A percentile compares a stretch with the other conserved stretches of the same genome.
phyloP scores from a whole-genome alignment of 768 basidiomycete species.

The Termitomyces sp. region DNA sequence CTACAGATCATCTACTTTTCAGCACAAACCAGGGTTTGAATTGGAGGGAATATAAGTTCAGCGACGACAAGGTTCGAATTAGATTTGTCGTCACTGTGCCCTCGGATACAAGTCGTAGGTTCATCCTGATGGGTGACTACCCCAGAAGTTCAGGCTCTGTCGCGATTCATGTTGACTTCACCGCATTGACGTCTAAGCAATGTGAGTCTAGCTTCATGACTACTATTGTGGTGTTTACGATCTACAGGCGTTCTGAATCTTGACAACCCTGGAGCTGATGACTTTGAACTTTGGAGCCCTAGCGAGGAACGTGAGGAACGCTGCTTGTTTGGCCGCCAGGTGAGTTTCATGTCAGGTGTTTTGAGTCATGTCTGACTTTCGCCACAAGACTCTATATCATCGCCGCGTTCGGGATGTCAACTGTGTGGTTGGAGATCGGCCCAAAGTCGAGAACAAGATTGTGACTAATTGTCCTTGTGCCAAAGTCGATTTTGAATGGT shows the following conservation, averaged over 20 bases:
- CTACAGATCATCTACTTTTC: conserved; percentile 86
- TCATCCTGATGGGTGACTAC: conserved; percentile 76
- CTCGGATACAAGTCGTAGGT: conserved; percentile 84
- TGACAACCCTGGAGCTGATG: conserved; percentile 77
- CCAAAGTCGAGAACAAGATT: conserved; percentile 47
- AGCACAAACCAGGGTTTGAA: conserved; percentile 84
- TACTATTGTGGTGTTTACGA: conserved; percentile 3
- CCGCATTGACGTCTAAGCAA: conserved; percentile 64
- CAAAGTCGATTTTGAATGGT: conserved; percentile 92
- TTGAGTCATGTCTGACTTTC: background rate
- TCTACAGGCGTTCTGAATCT: conserved; percentile 60
- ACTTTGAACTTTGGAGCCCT: conserved; percentile 97
- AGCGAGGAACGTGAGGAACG: conserved; percentile 82
- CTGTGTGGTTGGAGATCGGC: conserved; percentile 78
- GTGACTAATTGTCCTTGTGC: conserved; percentile 74
- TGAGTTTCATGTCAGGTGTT: conserved; percentile 22
- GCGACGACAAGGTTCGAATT: conserved; percentile 69
- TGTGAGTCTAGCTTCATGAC: conserved; percentile 49
- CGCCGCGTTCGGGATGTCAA: conserved; percentile 76
- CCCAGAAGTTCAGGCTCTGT: conserved; percentile 49
- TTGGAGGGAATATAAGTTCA: conserved; percentile 88
- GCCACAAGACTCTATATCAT: conserved; percentile 78
- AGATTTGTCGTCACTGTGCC: conserved; percentile 82
- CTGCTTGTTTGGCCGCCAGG: conserved; percentile 92
- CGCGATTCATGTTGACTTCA: conserved; percentile 88